Evolutionary conservation across 176 grass and related monocot species (phyloP).

Genomic region (Carex pumila): DNA sequence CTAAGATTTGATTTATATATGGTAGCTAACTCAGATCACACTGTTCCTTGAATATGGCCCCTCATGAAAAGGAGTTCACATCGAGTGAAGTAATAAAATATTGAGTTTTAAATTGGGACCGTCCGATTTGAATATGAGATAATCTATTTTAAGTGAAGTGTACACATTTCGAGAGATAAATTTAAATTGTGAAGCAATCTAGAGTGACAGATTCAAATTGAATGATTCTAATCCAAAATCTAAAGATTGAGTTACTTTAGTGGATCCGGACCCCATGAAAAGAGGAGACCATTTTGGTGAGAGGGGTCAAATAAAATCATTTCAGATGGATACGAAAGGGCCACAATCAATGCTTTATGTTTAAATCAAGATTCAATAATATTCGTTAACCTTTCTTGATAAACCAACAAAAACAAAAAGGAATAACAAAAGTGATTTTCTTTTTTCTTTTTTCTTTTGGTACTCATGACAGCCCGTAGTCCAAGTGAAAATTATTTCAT

Average conservation of each 20-base stretch:
- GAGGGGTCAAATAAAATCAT: not conserved
- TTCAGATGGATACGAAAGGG: not conserved
- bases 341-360: not conserved
- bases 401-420: not conserved
- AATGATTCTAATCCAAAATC: too few species aligned
- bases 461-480: too few species aligned
- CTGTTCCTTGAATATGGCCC: not conserved
- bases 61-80: not conserved
- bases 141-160: too few species aligned
- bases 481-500: not conserved
- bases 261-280: not conserved
- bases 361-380: not conserved
- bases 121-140: too few species aligned
- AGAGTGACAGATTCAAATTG: too few species aligned
- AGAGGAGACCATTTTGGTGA: not conserved
- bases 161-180: too few species aligned
- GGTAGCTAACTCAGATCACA: not conserved
- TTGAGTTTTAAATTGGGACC: too few species aligned
- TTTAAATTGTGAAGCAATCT: too few species aligned
- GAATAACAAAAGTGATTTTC: not conserved
- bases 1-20: not conserved
- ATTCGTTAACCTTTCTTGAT: too few species aligned
- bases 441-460: too few species aligned
- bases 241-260: too few species aligned
- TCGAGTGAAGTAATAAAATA: too few species aligned